Percentiles rank a stretch among this genome's conserved stretches.
Evolutionary conservation across 2,329 filamentous ascomycete species (phyloP).

Genomic region (Neospermospora avenae): DNA sequence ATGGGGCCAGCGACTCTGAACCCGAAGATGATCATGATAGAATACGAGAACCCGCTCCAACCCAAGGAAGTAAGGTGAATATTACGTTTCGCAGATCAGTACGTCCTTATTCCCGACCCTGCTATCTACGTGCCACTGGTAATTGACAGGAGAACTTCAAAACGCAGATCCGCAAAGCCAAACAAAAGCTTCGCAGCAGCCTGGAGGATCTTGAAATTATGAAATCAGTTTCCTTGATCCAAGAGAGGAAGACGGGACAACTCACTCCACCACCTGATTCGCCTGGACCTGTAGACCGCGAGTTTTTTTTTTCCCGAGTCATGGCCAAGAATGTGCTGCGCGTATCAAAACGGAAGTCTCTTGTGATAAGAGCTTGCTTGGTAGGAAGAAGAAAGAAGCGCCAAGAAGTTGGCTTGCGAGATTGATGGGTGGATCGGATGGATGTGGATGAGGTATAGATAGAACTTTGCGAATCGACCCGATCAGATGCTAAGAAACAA

Average conservation of each 20-base stretch:
- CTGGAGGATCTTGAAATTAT: conserved; percentile 11
- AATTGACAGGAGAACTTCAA: no score
- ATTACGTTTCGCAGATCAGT: conserved; percentile 4
- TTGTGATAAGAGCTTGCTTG: background rate
- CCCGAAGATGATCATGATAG: background rate
- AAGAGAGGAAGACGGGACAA: background rate
- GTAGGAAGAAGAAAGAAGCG: background rate
- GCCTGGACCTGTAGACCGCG: background rate
- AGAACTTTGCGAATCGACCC: no score
- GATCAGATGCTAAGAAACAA: no score
- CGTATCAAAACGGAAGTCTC: background rate
- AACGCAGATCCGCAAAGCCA: conserved; percentile 2
- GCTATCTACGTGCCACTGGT: background rate
- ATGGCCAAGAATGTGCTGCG: background rate
- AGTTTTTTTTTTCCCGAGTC: background rate
- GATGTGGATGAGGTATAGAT: background rate
- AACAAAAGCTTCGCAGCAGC: conserved; percentile 1
- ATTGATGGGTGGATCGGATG: background rate
- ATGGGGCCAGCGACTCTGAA: background rate
- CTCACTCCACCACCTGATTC: background rate
- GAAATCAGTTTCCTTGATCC: conserved; percentile 1
- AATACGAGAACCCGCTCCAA: background rate
- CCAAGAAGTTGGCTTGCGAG: background rate
- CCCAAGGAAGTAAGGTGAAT: background rate
- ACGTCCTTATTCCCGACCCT: background rate